Evolutionary conservation across 1,139 yeast genomes (phyloP), one percentile per base, ranked within the genome.

Genomic region (Suhomyces maxii): DNA sequence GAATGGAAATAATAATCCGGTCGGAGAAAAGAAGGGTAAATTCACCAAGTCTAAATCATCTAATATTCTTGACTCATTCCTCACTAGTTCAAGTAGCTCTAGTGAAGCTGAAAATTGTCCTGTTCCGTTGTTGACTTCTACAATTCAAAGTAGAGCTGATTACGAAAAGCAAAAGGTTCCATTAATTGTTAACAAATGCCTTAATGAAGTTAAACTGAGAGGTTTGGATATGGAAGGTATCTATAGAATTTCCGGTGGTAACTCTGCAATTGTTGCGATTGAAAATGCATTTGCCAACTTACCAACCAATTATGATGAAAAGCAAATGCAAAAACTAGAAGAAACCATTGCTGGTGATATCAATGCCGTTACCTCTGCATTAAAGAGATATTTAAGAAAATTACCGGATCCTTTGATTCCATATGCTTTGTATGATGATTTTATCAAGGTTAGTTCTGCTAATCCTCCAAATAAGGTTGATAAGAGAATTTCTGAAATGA

Each of bases 181-280:
- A 7, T 65, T 81, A 51, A 80, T 93, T 37, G 77, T 93, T 10
- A 72, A 84, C 10, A 75, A 83, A 47, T 89, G 97, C 67, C 68
- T 90, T n/a, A 70, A 73, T 34, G 95, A 86, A 58, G 89, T 93
- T 41, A 97, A 91, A 66, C 61, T 64, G 37, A 71, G 90, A 52
- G 91, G 96, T 8, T 62, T 88, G 56, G 82, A 76, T 40, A 70
- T 76, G 62, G 98, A 91, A 65, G 99, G 99, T 6, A 79, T 93
- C 36, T 93, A 93, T 68, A 78, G 99, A 57, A 86, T 91, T 53
- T 86, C 95, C 23, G 99, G 98, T 2, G 90, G 93, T 7, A 82
- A 86, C 49, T 82, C 93, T 11, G 89, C 89, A 44, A 82, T 89
- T 53, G 84, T 79, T 47, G 71, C 78, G 28, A 71, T 80, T 45